A percentile compares a stretch with the other conserved stretches of the same genome.
Evolutionary conservation across 129 eudicot genomes (phyloP).

Genomic region (Ambrosia trifida): DNA sequence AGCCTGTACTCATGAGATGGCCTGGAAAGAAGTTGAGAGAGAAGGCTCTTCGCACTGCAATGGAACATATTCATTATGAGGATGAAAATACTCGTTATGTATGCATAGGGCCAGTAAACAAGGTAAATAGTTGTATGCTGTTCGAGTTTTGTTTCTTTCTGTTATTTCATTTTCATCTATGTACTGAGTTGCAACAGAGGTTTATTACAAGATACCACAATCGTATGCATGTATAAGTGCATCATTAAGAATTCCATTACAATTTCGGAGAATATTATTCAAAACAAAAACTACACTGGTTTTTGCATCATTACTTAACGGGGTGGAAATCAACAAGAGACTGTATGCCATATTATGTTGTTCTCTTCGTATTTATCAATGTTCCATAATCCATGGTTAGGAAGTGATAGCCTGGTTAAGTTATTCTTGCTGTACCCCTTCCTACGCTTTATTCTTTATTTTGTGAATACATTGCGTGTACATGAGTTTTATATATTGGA

Average conservation of each 20-base stretch:
- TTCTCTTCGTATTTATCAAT: background rate
- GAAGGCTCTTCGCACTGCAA: constrained; percentile 63
- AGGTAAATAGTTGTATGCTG: constrained; percentile 42
- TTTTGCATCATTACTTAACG: background rate
- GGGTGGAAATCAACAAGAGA: background rate
- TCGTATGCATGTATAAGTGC: background rate
- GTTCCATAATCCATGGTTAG: background rate
- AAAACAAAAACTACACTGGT: background rate
- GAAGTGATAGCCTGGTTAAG: background rate
- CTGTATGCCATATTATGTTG: background rate
- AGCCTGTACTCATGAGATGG: constrained; percentile 82
- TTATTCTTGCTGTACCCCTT: background rate
- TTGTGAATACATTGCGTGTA: background rate
- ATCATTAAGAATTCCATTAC: background rate
- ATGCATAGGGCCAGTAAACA: constrained; percentile 93
- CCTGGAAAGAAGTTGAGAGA: constrained; percentile 86
- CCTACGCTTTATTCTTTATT: background rate
- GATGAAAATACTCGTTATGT: constrained; percentile 88
- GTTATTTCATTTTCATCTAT: background rate
- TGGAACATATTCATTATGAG: constrained; percentile 92
- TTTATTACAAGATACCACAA: background rate
- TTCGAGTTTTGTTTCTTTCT: constrained; percentile 6
- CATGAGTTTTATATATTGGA: constrained; percentile 2
- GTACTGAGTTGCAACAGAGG: background rate
- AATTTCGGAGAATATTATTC: background rate